These are phyloP conservation scores for Spathaspora hagerdaliae DNA, from an alignment of 805 yeast species.

Conservation along the genomic window DNA sequence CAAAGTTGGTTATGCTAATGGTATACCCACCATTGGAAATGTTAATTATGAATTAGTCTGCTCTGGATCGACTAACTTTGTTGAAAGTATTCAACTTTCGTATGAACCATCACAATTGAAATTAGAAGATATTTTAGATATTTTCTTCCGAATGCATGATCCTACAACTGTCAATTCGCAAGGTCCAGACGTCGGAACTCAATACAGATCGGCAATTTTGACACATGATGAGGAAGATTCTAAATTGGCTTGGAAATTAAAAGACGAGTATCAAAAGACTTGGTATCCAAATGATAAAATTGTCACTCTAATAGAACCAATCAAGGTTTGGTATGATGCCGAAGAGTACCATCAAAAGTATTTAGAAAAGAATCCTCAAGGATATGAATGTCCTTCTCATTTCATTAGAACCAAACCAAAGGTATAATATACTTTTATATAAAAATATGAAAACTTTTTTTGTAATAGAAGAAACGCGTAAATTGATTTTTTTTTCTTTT, in stretches of 20 bases:
- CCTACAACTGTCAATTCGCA: slow-evolving; percentile 83
- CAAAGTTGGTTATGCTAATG: slow-evolving; percentile 91
- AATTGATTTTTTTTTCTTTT: not conserved
- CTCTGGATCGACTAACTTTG: slow-evolving; percentile 66
- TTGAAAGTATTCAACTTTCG: slow-evolving; percentile 81
- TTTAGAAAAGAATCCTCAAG: slow-evolving; percentile 72
- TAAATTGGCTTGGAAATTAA: slow-evolving; percentile 39
- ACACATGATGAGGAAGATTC: slow-evolving; percentile 53
- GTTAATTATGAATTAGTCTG: slow-evolving; percentile 67
- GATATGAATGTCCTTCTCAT: slow-evolving; percentile 90
- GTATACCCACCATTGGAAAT: slow-evolving; percentile 47
- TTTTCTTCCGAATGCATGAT: slow-evolving; percentile 90
- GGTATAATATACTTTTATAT: slow-evolving; percentile 12
- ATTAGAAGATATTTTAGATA: slow-evolving; percentile 63
- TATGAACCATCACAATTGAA: slow-evolving; percentile 68
- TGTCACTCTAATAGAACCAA: slow-evolving; percentile 66
- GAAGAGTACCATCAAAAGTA: slow-evolving; percentile 91
- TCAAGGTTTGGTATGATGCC: slow-evolving; percentile 81
- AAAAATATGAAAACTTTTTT: not conserved
- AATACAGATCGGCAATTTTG: slow-evolving; percentile 83
- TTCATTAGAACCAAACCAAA: slow-evolving; percentile 64
- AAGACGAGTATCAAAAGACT: slow-evolving; percentile 56
- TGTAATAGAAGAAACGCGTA: not conserved
- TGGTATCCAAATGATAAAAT: slow-evolving; percentile 74
- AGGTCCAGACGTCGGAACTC: slow-evolving; percentile 88